Evolutionary conservation across 2,329 filamentous ascomycete species (phyloP).

Genomic region (Cordyceps tenuipes): DNA sequence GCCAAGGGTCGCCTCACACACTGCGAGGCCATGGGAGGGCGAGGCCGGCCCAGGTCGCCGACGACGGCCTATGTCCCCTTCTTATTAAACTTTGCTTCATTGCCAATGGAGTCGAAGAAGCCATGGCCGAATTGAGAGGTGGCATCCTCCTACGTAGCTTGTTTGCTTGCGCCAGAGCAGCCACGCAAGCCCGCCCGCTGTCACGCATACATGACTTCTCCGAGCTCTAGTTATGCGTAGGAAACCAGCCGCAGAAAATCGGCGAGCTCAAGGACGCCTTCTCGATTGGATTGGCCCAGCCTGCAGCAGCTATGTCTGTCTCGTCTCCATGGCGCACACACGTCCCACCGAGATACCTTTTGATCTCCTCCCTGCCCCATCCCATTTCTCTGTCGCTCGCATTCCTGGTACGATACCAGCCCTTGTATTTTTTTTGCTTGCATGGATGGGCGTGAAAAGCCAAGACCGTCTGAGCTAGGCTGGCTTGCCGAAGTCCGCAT

Average conservation of each 20-base stretch:
- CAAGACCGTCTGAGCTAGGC: not conserved
- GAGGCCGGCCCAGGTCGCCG: not conserved
- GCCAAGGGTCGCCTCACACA: not conserved
- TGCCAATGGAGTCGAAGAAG: not conserved
- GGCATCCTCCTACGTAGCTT: not conserved
- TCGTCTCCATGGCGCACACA: not conserved
- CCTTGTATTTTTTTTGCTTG: not conserved
- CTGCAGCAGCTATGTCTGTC: not conserved
- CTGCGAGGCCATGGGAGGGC: not conserved
- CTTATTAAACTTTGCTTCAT: not conserved
- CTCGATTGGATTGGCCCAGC: not conserved
- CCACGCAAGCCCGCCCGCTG: not conserved
- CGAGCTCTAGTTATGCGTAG: not conserved
- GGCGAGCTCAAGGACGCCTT: not conserved
- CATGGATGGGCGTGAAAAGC: not conserved
- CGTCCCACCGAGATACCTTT: not conserved
- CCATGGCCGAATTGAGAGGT: not conserved
- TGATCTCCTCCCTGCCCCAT: not conserved
- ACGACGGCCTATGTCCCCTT: too few relatives aligned
- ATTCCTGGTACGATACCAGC: not conserved
- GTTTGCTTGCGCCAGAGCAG: not conserved
- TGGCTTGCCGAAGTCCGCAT: slow-evolving; percentile 9
- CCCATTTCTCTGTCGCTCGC: not conserved
- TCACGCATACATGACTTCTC: not conserved
- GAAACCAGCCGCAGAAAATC: not conserved